phyloP scores from a whole-genome alignment of 2,329 filamentous ascomycete genomes.

The Ceratocystis smalleyi region DNA sequence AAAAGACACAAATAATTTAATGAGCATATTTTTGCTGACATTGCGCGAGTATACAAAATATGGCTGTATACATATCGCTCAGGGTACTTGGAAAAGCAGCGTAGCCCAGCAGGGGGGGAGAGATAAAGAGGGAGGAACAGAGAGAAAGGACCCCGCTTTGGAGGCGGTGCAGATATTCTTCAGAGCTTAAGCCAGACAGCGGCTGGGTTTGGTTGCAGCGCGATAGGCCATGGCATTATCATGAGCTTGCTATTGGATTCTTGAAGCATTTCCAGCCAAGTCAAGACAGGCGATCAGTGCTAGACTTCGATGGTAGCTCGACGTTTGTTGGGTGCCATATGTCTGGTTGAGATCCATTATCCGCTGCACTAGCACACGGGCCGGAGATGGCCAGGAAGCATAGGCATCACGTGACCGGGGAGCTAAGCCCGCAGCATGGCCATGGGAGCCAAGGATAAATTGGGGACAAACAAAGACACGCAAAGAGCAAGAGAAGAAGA shows the following conservation, averaged over 20 bases:
- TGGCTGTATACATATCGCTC: too few relatives aligned
- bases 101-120: neutral
- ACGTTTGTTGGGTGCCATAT: too few relatives aligned
- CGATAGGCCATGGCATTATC: neutral
- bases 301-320: too few relatives aligned
- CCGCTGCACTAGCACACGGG: neutral
- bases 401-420: neutral
- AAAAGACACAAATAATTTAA: neutral
- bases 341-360: too few relatives aligned
- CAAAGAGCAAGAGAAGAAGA: too few relatives aligned
- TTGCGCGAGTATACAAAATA: too few relatives aligned
- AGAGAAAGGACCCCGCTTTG: neutral
- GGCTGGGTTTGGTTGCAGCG: neutral
- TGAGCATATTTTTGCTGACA: neutral
- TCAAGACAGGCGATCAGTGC: too few relatives aligned
- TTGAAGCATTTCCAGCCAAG: neutral
- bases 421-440: neutral
- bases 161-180: conserved; percentile 3
- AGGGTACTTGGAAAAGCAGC: neutral
- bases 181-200: neutral
- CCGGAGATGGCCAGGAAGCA: neutral
- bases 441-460: neutral
- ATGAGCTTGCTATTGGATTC: neutral
- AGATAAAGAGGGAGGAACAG: neutral
- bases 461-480: too few relatives aligned